Evolutionary conservation across 768 basidiomycete genomes (phyloP).

Genomic region (Suillus subluteus): DNA sequence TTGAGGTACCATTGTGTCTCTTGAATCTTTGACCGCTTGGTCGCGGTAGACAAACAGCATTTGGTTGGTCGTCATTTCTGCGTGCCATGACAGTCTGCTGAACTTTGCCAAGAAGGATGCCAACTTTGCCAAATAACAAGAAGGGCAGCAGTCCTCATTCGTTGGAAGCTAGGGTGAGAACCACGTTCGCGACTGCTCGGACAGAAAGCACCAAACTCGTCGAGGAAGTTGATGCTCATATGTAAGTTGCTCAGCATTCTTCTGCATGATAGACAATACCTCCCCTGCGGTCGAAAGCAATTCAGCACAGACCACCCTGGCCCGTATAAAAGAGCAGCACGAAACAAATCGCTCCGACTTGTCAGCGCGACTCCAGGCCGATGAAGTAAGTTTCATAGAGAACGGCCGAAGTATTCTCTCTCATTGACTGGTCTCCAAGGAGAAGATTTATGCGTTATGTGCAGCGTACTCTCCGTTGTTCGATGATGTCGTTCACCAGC

Average conservation of each 20-base stretch:
- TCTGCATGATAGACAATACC: neutral
- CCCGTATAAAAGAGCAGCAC: slow-evolving; percentile 27
- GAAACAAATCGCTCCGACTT: slow-evolving; percentile 10
- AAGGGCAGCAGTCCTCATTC: slow-evolving; percentile 4
- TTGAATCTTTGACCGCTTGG: neutral
- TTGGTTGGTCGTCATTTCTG: neutral
- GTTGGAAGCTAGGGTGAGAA: slow-evolving; percentile 24
- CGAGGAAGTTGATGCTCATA: slow-evolving; percentile 32
- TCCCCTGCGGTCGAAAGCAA: slow-evolving; percentile 21
- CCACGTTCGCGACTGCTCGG: slow-evolving; percentile 21
- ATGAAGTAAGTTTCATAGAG: neutral
- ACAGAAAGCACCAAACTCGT: slow-evolving; percentile 16
- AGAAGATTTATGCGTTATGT: slow-evolving; percentile 26
- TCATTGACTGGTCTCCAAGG: slow-evolving; percentile 20
- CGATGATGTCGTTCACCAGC: slow-evolving; percentile 37
- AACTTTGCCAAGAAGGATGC: neutral
- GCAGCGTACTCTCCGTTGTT: slow-evolving; percentile 29
- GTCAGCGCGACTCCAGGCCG: slow-evolving; percentile 4
- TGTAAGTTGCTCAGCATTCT: slow-evolving; percentile 22
- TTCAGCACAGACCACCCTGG: slow-evolving; percentile 21
- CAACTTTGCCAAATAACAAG: neutral
- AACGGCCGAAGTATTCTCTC: neutral
- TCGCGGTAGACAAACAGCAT: neutral
- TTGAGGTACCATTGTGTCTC: neutral
- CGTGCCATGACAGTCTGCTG: neutral